phyloP scores from a whole-genome alignment of 768 basidiomycete genomes.

The Boletus eberwhitei region DNA sequence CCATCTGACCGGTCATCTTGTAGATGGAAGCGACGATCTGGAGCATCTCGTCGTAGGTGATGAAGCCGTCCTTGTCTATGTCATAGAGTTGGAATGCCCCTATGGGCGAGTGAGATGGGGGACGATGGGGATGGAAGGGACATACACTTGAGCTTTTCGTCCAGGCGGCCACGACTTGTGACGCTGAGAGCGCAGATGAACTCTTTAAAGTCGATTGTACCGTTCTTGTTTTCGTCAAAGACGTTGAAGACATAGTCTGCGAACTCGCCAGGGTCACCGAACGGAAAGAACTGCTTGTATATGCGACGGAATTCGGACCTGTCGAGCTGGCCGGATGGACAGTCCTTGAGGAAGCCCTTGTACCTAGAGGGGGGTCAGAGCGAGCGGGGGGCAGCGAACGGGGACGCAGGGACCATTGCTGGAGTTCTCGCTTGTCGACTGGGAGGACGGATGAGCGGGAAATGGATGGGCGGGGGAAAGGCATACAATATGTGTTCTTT shows the following conservation, averaged over 20 bases:
- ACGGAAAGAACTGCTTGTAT: slow-evolving; percentile 99
- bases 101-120: slow-evolving; percentile 35
- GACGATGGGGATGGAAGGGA: slow-evolving; percentile 16
- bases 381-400: not conserved
- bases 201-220: slow-evolving; percentile 98
- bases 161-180: slow-evolving; percentile 87
- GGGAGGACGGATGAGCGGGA: slow-evolving; percentile 17
- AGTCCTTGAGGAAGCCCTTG: slow-evolving; percentile 99
- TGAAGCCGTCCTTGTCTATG: slow-evolving; percentile 96
- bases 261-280: slow-evolving; percentile 95
- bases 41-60: slow-evolving; percentile 99
- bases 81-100: slow-evolving; percentile 99
- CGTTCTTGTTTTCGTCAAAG: slow-evolving; percentile 92
- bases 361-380: slow-evolving; percentile 56
- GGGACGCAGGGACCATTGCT: slow-evolving; percentile 68
- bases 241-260: slow-evolving; percentile 99
- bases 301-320: slow-evolving; percentile 94
- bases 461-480: slow-evolving; percentile 5
- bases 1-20: slow-evolving; percentile 99
- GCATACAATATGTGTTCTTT: slow-evolving; percentile 94
- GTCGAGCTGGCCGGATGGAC: slow-evolving; percentile 94
- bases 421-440: slow-evolving; percentile 97
- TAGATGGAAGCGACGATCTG: slow-evolving; percentile 98
- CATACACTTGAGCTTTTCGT: slow-evolving; percentile 98
- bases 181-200: slow-evolving; percentile 98